These are phyloP conservation scores for Diplosphaera chodatii DNA, from an alignment of 139 green algal genomes.

Conservation along the genomic window DNA sequence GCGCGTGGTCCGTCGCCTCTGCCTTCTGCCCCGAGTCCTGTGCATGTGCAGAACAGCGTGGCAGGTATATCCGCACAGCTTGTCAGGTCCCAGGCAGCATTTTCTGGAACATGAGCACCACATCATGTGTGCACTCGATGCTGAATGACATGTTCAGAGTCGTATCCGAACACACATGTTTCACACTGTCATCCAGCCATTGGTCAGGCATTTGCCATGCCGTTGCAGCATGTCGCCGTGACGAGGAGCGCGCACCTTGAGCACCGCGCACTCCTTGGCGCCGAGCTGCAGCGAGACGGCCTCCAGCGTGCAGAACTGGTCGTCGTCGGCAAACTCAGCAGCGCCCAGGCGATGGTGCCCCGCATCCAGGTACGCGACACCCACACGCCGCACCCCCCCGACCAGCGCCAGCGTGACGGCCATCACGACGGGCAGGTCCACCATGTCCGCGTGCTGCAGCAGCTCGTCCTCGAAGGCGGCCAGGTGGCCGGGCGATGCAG, in stretches of 20 bases:
- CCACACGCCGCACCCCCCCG: slow-evolving; percentile 48
- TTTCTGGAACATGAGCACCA: too few relatives aligned
- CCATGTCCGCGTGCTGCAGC: slow-evolving; percentile 48
- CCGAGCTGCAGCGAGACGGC: slow-evolving; percentile 76
- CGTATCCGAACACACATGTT: too few relatives aligned
- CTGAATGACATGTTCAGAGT: too few relatives aligned
- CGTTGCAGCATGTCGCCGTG: slow-evolving; percentile 5
- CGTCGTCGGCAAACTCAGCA: slow-evolving; percentile 74
- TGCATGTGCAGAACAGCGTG: too few relatives aligned
- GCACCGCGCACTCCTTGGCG: slow-evolving; percentile 68
- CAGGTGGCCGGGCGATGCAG: slow-evolving; percentile 68
- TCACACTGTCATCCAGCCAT: too few relatives aligned
- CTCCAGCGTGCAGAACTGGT: slow-evolving; percentile 80
- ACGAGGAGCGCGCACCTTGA: slow-evolving; percentile 36
- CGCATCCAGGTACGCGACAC: slow-evolving; percentile 70
- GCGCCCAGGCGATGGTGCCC: slow-evolving; percentile 52
- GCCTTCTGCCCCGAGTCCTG: slow-evolving; percentile 12
- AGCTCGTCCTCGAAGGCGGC: slow-evolving; percentile 84
- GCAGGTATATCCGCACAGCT: too few relatives aligned
- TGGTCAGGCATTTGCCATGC: too few relatives aligned
- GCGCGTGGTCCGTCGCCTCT: slow-evolving; percentile 11
- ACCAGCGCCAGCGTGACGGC: slow-evolving; percentile 29
- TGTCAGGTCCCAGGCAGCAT: too few relatives aligned
- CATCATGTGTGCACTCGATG: too few relatives aligned
- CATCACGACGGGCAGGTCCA: slow-evolving; percentile 63